Percentiles rank a stretch among this genome's conserved stretches.
Evolutionary conservation across 768 basidiomycete species (phyloP).

Genomic region (Punctularia strigosozonata): DNA sequence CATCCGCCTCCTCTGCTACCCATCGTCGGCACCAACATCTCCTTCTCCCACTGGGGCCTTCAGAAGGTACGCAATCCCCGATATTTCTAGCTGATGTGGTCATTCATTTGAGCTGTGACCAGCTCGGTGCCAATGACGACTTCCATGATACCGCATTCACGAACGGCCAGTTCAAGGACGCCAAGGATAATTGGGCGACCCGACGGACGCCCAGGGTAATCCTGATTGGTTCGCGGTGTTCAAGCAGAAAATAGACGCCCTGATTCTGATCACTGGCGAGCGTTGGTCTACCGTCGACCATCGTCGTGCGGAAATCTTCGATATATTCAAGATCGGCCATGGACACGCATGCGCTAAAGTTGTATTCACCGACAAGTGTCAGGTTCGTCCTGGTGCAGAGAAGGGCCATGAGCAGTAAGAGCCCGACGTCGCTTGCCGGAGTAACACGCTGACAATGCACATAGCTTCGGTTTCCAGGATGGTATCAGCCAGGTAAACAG

Average conservation of each 20-base stretch:
- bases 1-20: conserved; percentile 20
- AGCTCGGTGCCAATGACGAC: conserved; percentile 28
- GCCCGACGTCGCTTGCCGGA: not conserved
- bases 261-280: conserved; percentile 39
- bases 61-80: conserved; percentile 16
- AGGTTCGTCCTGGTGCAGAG: conserved; percentile 16
- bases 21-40: conserved; percentile 36
- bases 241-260: conserved; percentile 31
- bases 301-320: conserved; percentile 10
- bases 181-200: conserved; percentile 25
- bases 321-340: conserved; percentile 16
- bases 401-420: conserved; percentile 19
- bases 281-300: conserved; percentile 22
- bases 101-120: not conserved
- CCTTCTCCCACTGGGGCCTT: conserved; percentile 41
- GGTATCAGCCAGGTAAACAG: conserved; percentile 20
- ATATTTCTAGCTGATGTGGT: not conserved
- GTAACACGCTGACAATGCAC: not conserved
- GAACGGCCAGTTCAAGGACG: conserved; percentile 29
- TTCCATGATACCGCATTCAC: conserved; percentile 26
- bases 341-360: conserved; percentile 26
- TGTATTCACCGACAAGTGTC: conserved; percentile 23
- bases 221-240: conserved; percentile 40
- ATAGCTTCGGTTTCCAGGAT: conserved; percentile 17
- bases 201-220: conserved; percentile 10